These are phyloP conservation scores for Podospora pseudocomata DNA, from an alignment of 495 filamentous ascomycete species.

Conservation along the genomic window DNA sequence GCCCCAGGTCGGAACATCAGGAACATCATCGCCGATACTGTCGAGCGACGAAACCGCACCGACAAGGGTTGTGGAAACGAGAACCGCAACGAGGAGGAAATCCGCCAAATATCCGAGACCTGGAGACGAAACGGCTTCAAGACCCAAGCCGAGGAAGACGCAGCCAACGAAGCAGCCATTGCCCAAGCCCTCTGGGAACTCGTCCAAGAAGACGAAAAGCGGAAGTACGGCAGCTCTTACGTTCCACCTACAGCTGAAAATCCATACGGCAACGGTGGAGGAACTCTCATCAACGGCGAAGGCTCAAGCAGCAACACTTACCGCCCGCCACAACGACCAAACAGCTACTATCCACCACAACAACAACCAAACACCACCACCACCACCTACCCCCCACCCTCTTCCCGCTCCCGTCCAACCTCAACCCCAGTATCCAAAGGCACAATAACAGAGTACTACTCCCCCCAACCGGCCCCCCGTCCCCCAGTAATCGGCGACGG, in stretches of 20 bases:
- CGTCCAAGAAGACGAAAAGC: conserved; percentile 72
- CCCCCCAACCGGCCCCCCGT: conserved; percentile 17
- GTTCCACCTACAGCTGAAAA: conserved; percentile 60
- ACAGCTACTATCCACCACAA: conserved; percentile 15
- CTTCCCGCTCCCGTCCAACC: background rate
- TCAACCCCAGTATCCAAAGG: background rate
- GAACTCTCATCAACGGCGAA: conserved; percentile 10
- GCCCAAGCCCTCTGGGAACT: conserved; percentile 82
- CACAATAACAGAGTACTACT: conserved; percentile 4
- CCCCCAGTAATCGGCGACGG: conserved; percentile 10
- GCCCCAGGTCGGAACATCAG: conserved; percentile 68
- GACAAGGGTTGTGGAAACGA: conserved; percentile 71
- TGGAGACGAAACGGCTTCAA: conserved; percentile 70
- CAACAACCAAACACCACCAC: conserved; percentile 8
- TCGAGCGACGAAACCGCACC: conserved; percentile 58
- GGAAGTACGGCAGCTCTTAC: conserved; percentile 61
- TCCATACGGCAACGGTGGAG: conserved; percentile 52
- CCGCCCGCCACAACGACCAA: conserved; percentile 7
- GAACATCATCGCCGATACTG: conserved; percentile 68
- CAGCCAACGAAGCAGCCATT: conserved; percentile 88
- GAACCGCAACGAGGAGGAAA: conserved; percentile 56
- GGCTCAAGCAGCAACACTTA: background rate
- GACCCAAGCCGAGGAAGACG: conserved; percentile 83
- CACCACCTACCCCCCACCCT: background rate
- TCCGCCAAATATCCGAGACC: conserved; percentile 58